A percentile compares a stretch with the other conserved stretches of the same genome.
Conservation (phyloP, 768 basidiomycete species). For the Tylopilus sp. region DNA sequence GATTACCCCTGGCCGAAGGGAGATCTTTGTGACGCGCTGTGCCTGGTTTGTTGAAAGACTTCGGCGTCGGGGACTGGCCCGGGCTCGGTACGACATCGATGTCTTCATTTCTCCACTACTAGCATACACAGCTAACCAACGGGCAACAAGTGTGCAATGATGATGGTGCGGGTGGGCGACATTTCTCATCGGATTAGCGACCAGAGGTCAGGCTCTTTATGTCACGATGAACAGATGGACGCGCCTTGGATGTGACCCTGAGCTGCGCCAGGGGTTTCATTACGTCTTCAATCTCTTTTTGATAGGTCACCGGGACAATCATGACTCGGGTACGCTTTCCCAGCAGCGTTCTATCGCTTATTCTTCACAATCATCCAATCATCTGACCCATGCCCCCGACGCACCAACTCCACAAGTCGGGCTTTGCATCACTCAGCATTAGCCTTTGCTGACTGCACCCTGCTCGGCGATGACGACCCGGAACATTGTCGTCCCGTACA, state of each 20-base stretch:
- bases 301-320: not conserved
- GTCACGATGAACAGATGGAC: too few relatives aligned
- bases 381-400: not conserved
- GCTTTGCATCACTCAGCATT: not conserved
- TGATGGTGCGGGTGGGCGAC: not conserved
- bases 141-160: not conserved
- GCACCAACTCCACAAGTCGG: too few relatives aligned
- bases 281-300: not conserved
- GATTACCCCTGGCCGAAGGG: too few relatives aligned
- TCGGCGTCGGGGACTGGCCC: too few relatives aligned
- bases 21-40: too few relatives aligned
- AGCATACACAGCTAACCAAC: not conserved
- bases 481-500: not conserved
- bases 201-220: too few relatives aligned
- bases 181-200: not conserved
- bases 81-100: too few relatives aligned
- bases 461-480: not conserved
- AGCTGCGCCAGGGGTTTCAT: not conserved
- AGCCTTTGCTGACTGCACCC: not conserved
- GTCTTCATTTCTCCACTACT: too few relatives aligned
- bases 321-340: conserved; percentile 1
- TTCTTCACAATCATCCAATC: not conserved
- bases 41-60: too few relatives aligned
- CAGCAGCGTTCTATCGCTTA: not conserved
- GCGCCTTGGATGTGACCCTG: not conserved